Evolutionary conservation across 2,329 filamentous ascomycete species (phyloP).

Genomic region (Lasiodiplodia sp.): DNA sequence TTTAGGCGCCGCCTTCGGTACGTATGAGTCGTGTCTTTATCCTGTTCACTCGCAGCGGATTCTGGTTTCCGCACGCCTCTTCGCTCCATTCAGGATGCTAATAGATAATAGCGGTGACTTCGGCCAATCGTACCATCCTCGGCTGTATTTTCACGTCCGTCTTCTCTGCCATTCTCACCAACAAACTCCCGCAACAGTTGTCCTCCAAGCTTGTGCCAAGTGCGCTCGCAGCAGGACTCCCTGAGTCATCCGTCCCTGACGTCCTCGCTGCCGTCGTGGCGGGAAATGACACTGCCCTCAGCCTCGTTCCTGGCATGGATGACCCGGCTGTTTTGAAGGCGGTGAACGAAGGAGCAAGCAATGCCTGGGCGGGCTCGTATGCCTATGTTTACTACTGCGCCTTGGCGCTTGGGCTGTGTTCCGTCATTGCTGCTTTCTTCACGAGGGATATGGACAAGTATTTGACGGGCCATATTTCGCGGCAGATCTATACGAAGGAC

Average conservation of each 20-base stretch:
- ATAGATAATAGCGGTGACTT: constrained; percentile 31
- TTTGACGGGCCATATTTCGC: constrained; percentile 35
- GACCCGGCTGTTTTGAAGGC: constrained; percentile 33
- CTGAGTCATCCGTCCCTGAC: constrained; percentile 32
- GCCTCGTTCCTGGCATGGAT: constrained; percentile 29
- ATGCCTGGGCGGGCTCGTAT: constrained; percentile 35
- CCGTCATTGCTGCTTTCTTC: constrained; percentile 33
- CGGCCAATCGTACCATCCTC: constrained; percentile 34
- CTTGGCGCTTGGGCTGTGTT: constrained; percentile 34
- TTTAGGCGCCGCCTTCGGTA: constrained; percentile 34
- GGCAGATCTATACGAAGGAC: constrained; percentile 33
- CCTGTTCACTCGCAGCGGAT: not conserved
- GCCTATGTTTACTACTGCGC: constrained; percentile 38
- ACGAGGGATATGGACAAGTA: constrained; percentile 36
- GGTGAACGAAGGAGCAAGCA: constrained; percentile 32
- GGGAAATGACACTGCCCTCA: constrained; percentile 32
- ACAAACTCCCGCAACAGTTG: constrained; percentile 36
- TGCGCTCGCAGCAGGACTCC: constrained; percentile 34
- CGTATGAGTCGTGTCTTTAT: not conserved
- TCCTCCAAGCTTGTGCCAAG: constrained; percentile 21
- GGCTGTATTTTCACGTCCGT: constrained; percentile 35
- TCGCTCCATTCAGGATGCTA: not conserved
- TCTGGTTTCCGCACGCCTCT: rapidly evolving
- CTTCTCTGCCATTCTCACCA: constrained; percentile 38
- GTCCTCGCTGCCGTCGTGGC: constrained; percentile 34